phyloP scores from a whole-genome alignment of 352 stramenopile species.

The Pythium coloratum region DNA sequence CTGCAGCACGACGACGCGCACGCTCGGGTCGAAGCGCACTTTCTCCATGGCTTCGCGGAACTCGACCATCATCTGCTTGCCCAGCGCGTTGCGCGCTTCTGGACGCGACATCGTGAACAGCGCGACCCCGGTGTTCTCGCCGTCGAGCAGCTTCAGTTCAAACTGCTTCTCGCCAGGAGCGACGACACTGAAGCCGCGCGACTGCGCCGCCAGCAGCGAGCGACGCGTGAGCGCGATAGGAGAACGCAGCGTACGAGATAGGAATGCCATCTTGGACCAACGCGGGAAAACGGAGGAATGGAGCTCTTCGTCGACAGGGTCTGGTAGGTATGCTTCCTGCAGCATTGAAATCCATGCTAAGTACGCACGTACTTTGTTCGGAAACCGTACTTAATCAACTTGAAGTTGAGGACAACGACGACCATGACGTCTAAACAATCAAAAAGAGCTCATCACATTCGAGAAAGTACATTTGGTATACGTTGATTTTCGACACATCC shows the following conservation, averaged over 20 bases:
- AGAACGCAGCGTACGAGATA: neutral
- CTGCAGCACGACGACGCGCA: conserved; percentile 74
- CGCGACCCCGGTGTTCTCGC: conserved; percentile 60
- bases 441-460: neutral
- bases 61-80: conserved; percentile 81
- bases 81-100: conserved; percentile 75
- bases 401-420: neutral
- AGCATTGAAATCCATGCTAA: neutral
- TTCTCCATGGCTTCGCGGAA: conserved; percentile 20
- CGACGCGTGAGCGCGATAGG: neutral
- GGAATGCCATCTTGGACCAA: conserved; percentile 7
- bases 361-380: neutral
- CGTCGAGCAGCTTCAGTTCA: conserved; percentile 62
- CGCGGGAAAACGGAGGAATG: neutral
- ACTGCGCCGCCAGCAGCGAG: conserved; percentile 46
- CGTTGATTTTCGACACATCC: too few relatives aligned
- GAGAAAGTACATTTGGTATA: conserved; percentile 4
- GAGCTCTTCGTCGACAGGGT: conserved; percentile 5
- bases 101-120: conserved; percentile 71
- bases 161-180: conserved; percentile 58
- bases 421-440: neutral
- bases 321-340: neutral
- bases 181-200: conserved; percentile 65
- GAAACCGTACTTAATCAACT: neutral
- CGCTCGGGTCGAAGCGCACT: conserved; percentile 34